These are phyloP conservation scores for Lipomyces oligophaga DNA, from an alignment of 805 yeast genomes.

Conservation along the genomic window DNA sequence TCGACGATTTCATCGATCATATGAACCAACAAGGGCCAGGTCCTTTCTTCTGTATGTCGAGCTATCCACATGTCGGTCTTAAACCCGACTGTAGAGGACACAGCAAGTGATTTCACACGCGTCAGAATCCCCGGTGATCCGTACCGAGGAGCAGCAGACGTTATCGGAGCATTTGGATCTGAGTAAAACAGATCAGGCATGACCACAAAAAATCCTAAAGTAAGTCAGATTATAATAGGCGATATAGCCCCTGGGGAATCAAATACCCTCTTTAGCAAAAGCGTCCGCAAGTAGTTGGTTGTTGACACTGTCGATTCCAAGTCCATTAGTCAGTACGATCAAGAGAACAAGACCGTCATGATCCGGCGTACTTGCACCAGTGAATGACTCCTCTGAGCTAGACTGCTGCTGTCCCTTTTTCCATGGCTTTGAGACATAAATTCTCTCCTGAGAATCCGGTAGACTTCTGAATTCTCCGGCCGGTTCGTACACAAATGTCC, in stretches of 20 bases:
- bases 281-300: conserved; percentile 35
- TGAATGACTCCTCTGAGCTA: background rate
- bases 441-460: conserved; percentile 19
- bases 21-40: conserved; percentile 32
- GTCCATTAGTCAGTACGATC: conserved; percentile 35
- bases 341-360: conserved; percentile 10
- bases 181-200: conserved; percentile 36
- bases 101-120: conserved; percentile 32
- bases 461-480: conserved; percentile 21
- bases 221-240: background rate
- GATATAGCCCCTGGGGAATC: background rate
- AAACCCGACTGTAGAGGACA: conserved; percentile 34
- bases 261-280: conserved; percentile 29
- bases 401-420: conserved; percentile 1
- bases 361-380: too few species aligned
- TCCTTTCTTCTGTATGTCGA: conserved; percentile 35
- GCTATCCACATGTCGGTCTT: conserved; percentile 40
- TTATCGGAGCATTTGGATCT: conserved; percentile 32
- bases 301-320: conserved; percentile 34
- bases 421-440: conserved; percentile 25
- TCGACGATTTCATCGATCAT: conserved; percentile 34
- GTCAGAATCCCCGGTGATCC: conserved; percentile 13
- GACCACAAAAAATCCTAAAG: conserved; percentile 34
- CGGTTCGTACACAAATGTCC: conserved; percentile 11
- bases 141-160: conserved; percentile 1